These are phyloP conservation scores for Penicillium fuscoglaucum DNA, from an alignment of 2,329 filamentous ascomycete species.

Conservation along the genomic window DNA sequence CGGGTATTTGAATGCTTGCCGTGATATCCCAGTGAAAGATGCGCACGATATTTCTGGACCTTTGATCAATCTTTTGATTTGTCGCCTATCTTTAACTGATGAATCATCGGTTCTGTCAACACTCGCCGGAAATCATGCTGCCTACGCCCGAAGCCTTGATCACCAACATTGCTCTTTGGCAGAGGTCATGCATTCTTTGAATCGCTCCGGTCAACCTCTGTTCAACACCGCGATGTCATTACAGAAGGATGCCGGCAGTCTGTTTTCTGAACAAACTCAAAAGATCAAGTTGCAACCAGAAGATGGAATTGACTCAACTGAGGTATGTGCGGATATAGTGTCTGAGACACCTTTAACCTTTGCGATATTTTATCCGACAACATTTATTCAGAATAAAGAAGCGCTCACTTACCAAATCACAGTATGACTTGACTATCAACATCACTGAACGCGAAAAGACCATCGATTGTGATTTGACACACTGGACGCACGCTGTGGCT, in stretches of 20 bases:
- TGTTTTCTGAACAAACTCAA: not conserved
- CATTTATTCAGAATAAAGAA: not conserved
- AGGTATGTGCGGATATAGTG: conserved; percentile 10
- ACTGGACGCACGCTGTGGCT: not conserved
- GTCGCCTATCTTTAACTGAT: not conserved
- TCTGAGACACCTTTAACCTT: too few relatives aligned
- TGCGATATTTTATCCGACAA: too few relatives aligned
- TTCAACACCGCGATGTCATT: conserved; percentile 26
- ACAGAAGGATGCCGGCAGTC: conserved; percentile 4
- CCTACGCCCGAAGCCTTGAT: conserved; percentile 7
- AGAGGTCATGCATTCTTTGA: conserved; percentile 16
- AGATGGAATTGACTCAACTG: conserved; percentile 16
- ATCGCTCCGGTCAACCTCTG: conserved; percentile 13
- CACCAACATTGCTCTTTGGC: conserved; percentile 19
- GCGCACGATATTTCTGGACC: not conserved
- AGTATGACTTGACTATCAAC: not conserved
- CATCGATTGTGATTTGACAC: conserved; percentile 26
- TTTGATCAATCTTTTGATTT: conserved; percentile 6
- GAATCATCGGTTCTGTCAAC: not conserved
- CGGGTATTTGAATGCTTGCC: conserved; percentile 6
- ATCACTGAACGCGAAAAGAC: not conserved
- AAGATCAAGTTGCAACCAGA: not conserved
- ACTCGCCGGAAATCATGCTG: not conserved
- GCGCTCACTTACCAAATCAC: not conserved
- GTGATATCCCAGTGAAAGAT: conserved; percentile 5